A percentile compares a stretch with the other conserved stretches of the same genome.
Evolutionary conservation across 805 yeast species (phyloP).

Genomic region (Tanozyma kutaoensis): DNA sequence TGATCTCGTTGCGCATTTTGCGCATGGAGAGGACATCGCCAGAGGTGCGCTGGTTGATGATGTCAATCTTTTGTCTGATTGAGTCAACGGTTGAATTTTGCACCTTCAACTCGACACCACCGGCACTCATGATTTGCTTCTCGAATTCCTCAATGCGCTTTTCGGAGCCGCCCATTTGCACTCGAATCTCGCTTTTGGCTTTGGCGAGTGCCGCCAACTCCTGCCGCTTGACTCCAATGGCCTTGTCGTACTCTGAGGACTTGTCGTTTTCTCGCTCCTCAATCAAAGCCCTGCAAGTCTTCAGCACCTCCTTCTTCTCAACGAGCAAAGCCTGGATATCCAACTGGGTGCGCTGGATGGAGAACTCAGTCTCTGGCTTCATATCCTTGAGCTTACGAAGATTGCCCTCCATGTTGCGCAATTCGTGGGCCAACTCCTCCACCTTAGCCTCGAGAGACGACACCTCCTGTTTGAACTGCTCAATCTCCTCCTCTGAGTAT

Average conservation of each 20-base stretch:
- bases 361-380: conserved; percentile 55
- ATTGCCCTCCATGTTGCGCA: conserved; percentile 44
- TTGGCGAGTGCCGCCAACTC: conserved; percentile 8
- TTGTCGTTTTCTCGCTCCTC: conserved; percentile 20
- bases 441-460: conserved; percentile 39
- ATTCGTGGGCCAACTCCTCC: conserved; percentile 34
- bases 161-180: conserved; percentile 43
- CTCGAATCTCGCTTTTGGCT: conserved; percentile 23
- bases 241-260: conserved; percentile 18
- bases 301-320: conserved; percentile 36
- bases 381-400: conserved; percentile 47
- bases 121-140: conserved; percentile 75
- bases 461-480: conserved; percentile 38
- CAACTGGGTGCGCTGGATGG: conserved; percentile 42
- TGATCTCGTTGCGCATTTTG: conserved; percentile 52
- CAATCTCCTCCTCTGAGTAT: conserved; percentile 45
- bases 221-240: conserved; percentile 19
- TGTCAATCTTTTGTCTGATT: conserved; percentile 49
- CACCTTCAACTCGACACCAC: conserved; percentile 72
- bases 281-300: conserved; percentile 27
- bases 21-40: conserved; percentile 41
- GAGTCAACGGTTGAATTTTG: conserved; percentile 80
- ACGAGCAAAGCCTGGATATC: conserved; percentile 50
- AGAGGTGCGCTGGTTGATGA: conserved; percentile 40
- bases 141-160: conserved; percentile 47